A percentile compares a stretch with the other conserved stretches of the same genome.
Evolutionary conservation across 805 yeast species (phyloP).

Genomic region (Brettanomyces anomalus): DNA sequence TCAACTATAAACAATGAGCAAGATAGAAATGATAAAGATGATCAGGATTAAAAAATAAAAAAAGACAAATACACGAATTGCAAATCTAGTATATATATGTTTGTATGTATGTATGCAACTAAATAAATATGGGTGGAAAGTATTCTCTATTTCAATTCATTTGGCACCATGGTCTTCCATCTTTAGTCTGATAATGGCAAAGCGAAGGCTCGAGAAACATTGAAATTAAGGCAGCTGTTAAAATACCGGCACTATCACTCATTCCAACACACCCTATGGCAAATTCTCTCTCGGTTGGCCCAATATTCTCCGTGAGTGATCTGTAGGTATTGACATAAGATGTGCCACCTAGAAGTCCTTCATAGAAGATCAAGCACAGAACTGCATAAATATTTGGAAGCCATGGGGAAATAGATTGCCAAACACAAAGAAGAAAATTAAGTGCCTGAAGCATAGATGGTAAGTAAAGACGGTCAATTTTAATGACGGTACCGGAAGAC

Average conservation of each 20-base stretch:
- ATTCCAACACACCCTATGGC: slow-evolving; percentile 78
- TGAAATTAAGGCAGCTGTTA: slow-evolving; percentile 70
- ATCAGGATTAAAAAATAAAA: no score
- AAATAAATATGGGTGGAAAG: no score
- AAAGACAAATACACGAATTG: no score
- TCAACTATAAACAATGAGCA: not conserved
- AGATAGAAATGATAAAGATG: not conserved
- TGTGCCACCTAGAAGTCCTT: slow-evolving; percentile 85
- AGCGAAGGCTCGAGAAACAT: slow-evolving; percentile 64
- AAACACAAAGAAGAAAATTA: slow-evolving; percentile 49
- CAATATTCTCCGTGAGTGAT: slow-evolving; percentile 55
- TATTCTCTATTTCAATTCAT: no score
- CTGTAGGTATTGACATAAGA: slow-evolving; percentile 85
- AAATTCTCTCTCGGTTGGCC: slow-evolving; percentile 53
- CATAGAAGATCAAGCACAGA: slow-evolving; percentile 64
- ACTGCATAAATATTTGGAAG: slow-evolving; percentile 55
- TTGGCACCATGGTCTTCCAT: slow-evolving; percentile 78
- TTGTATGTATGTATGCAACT: no score
- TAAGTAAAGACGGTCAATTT: slow-evolving; percentile 49
- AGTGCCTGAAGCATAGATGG: slow-evolving; percentile 59
- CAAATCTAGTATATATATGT: no score
- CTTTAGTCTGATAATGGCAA: slow-evolving; percentile 59
- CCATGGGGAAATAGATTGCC: slow-evolving; percentile 55
- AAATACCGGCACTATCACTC: slow-evolving; percentile 79
- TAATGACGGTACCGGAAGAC: slow-evolving; percentile 62